Evolutionary conservation across 2,329 filamentous ascomycete genomes (phyloP), one percentile per base, ranked within the genome.

Genomic region (Cercospora sp.): DNA sequence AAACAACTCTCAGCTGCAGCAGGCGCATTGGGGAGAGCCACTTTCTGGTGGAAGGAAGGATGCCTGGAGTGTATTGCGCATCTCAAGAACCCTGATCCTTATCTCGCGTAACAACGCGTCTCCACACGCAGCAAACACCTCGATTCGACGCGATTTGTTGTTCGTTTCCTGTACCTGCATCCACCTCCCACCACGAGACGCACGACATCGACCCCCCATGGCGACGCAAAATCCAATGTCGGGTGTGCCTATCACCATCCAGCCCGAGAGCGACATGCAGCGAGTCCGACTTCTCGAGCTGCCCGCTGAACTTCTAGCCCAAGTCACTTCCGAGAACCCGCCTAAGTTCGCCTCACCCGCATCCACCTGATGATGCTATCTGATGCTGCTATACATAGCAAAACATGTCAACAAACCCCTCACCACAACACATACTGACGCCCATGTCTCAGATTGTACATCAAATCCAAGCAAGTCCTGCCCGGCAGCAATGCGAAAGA

Each of bases 231-330:
- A 68, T 43, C 72, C 79, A 45, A 73, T 77, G 53, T 74, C 74
- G 65, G 80, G 79, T 62, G 78, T 84, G 65, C 78, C 80, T 26
- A 80, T 86, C 70, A 77, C 79, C 61, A 73, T 85, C 32, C 75
- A 80, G 61, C 70, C 76, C n/a, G 76, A 76, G 66, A 77, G 81
- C 59, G 71, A 80, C 12, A 83, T 87, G 71, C 82, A 87, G 72
- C 82, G 82, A 24, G 85, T 89, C 75, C 83, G 86, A 45, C 80
- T 90, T 34, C 81, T 90, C 21, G 88, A 90, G 78, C 81, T 90
- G 18, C 84, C 88, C 12, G 79, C 86, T 2, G 85, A 88, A 37
- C 74, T 90, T 40, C 82, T 87, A 12, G 82, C 84, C 40, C 76
- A 87, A 53, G 75, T 90, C 37, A 80, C 83, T 21, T 63, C 55